Evolutionary conservation across 2,329 filamentous ascomycete genomes (phyloP), one percentile per base, ranked within the genome.

Genomic region (Penicillium sp.): DNA sequence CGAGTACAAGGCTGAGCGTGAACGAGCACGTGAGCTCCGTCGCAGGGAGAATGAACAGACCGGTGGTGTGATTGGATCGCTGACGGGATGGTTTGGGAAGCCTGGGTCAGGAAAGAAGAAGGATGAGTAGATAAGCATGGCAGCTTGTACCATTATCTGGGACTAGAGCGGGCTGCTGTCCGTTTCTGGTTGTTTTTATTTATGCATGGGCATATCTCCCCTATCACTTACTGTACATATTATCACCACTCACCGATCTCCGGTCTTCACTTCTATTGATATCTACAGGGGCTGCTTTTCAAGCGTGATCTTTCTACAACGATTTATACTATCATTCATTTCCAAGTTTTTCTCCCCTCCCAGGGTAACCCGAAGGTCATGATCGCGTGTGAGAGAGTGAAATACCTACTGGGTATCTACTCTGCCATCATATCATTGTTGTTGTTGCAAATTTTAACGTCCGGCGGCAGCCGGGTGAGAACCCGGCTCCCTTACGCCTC

Each of bases 1-100:
- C 12, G 64, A 69, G 25, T 65, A 66, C 40, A 69, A 65, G 52
- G 59, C 52, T 11, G 60, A 67, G 36, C 55, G 59, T 3, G 60
- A 58, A 29, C 62, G 53, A 13, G 62, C 60, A 22, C 63, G 60
- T 37, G 63, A 66, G 55, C 50, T 62, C 36, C 65, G 62, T 25
- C 54, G 47, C n/a, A 41, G 40, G 35, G 31, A 41, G 9, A 42
- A 43, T 14, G 49, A 57, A 13, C 19, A 47, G 39, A 14, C 16
- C 4, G 40, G 37, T 10, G 48, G 44, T 27, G 25, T 29, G 14
- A 40, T 50, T 16, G 16, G 30, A 16, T 45, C 45, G 10, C 37
- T 53, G 25, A 53, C 50, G 12, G 39, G 38, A 31, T 59, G 51
- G 55, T 48, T 53, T 33, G 47, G 53, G 16, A 37, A 39, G 40